Conservation (phyloP, 1,284 basidiomycete species). For the Fomitopsis palustris region DNA sequence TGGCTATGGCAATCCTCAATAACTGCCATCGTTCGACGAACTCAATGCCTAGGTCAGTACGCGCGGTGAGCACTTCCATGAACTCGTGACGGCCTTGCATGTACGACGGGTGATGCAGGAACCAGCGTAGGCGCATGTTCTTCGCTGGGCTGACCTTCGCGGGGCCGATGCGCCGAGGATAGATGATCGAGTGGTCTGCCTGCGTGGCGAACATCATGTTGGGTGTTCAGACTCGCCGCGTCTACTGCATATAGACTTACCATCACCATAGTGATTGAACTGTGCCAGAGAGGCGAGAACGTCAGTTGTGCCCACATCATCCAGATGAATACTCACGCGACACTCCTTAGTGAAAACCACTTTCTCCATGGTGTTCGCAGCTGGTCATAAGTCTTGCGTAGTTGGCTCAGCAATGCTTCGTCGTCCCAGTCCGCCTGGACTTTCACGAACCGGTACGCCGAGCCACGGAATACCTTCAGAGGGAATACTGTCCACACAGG, state of each 20-base stretch:
- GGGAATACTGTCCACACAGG: slow-evolving; percentile 18
- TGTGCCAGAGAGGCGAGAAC: no score
- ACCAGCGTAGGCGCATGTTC: slow-evolving; percentile 20
- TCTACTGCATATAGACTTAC: no score
- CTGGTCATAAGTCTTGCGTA: slow-evolving; percentile 13
- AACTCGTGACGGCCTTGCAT: slow-evolving; percentile 19
- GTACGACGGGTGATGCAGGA: slow-evolving; percentile 17
- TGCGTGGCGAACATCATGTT: no score
- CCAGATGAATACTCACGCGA: slow-evolving; percentile 7
- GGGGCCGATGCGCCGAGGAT: slow-evolving; percentile 14
- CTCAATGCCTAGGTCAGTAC: slow-evolving; percentile 16
- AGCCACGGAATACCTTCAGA: slow-evolving; percentile 16
- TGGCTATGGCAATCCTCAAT: slow-evolving; percentile 14
- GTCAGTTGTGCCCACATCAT: no score
- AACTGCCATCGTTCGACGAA: slow-evolving; percentile 22
- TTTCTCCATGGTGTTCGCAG: slow-evolving; percentile 17
- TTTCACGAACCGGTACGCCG: slow-evolving; percentile 9
- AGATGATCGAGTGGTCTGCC: slow-evolving; percentile 17
- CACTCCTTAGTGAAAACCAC: slow-evolving; percentile 18
- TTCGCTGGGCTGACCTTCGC: slow-evolving; percentile 15
- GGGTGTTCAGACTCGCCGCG: no score
- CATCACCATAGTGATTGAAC: slow-evolving; percentile 15
- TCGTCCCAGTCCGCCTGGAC: slow-evolving; percentile 18
- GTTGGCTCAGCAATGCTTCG: slow-evolving; percentile 12
- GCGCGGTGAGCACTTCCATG: slow-evolving; percentile 18